phyloP scores from a whole-genome alignment of 2,329 filamentous ascomycete species.

The Tolypocladium inflatum region DNA sequence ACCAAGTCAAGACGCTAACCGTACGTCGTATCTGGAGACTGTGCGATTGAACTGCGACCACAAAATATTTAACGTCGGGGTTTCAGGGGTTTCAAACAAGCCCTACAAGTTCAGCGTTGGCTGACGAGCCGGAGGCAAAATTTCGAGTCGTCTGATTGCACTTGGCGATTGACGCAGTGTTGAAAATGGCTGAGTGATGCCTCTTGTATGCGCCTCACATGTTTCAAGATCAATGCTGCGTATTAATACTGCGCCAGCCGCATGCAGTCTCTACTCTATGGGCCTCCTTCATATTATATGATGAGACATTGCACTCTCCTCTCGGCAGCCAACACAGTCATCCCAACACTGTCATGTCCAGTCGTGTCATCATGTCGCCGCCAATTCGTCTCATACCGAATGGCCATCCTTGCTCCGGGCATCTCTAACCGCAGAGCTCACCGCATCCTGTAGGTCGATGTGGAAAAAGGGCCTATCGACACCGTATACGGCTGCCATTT shows the following conservation, averaged over 20 bases:
- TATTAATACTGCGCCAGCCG: background rate
- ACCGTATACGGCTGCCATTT: constrained; percentile 21
- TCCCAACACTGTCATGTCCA: background rate
- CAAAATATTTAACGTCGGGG: too few species aligned
- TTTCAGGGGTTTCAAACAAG: too few species aligned
- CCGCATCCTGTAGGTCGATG: constrained; percentile 31
- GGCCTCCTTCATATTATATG: background rate
- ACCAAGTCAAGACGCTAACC: too few species aligned
- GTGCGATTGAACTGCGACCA: too few species aligned
- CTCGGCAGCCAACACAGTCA: background rate
- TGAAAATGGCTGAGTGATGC: too few species aligned
- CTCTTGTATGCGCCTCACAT: background rate
- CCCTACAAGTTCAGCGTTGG: too few species aligned
- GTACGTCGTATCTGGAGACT: too few species aligned
- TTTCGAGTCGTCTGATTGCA: background rate
- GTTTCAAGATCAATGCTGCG: background rate
- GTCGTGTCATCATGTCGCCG: background rate
- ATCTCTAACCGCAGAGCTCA: constrained; percentile 23
- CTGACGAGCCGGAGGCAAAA: too few species aligned
- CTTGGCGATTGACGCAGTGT: background rate
- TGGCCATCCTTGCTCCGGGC: constrained; percentile 12
- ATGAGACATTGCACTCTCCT: background rate
- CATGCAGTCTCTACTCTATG: background rate
- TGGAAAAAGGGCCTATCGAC: constrained; percentile 40
- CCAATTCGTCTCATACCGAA: background rate